Evolutionary conservation across 2,329 filamentous ascomycete genomes (phyloP).

Genomic region (Xylariaceae sp.): DNA sequence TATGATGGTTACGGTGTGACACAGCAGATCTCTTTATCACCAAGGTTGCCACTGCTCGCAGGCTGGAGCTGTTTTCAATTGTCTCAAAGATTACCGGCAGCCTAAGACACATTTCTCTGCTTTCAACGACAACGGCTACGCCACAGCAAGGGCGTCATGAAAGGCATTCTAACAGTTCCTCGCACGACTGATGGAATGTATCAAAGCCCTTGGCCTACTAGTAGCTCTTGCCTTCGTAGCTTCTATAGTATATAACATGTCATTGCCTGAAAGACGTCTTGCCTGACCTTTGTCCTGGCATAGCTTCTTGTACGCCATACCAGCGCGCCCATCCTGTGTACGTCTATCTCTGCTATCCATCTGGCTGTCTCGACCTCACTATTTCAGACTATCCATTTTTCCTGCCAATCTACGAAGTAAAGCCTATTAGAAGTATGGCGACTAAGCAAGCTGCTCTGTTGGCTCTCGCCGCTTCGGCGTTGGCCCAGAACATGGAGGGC

Average conservation of each 20-base stretch:
- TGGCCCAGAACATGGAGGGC: slow-evolving; percentile 14
- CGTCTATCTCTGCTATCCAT: background rate
- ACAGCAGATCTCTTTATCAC: slow-evolving; percentile 1
- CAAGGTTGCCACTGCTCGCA: background rate
- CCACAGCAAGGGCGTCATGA: too few species aligned
- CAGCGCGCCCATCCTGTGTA: background rate
- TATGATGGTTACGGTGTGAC: too few species aligned
- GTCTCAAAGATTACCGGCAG: slow-evolving; percentile 7
- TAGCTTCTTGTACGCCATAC: slow-evolving; percentile 10
- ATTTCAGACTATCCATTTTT: too few species aligned
- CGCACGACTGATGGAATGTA: slow-evolving; percentile 9
- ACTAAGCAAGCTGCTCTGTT: slow-evolving; percentile 17
- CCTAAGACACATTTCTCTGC: slow-evolving; percentile 9
- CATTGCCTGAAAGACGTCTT: slow-evolving; percentile 12
- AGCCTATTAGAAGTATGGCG: slow-evolving; percentile 16
- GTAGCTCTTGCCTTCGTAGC: background rate
- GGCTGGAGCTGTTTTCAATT: slow-evolving; percentile 9
- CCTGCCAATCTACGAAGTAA: background rate
- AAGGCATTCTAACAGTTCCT: background rate
- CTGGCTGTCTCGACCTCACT: background rate
- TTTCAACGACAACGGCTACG: slow-evolving; percentile 11
- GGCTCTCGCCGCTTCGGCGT: slow-evolving; percentile 16
- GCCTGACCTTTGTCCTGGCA: slow-evolving; percentile 15
- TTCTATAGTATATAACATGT: slow-evolving; percentile 11
- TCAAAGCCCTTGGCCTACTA: slow-evolving; percentile 2